These are phyloP conservation scores for Zymoseptoria passerinii DNA, from an alignment of 2,329 filamentous ascomycete species.

Conservation along the genomic window DNA sequence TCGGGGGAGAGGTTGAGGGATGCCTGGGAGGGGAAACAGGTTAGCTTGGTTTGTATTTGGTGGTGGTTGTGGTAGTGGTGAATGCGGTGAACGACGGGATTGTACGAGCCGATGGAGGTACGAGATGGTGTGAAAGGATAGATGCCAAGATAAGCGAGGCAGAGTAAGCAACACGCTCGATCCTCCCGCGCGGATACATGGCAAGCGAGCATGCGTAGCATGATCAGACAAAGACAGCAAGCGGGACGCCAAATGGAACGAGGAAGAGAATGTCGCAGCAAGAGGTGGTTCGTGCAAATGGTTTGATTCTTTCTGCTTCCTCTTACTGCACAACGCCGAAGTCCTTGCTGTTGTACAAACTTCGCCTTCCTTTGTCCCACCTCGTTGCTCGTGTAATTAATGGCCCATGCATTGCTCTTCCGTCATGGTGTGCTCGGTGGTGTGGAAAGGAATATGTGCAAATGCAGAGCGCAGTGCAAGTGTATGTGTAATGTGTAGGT, in stretches of 20 bases:
- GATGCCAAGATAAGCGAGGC: neutral
- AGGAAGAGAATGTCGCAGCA: neutral
- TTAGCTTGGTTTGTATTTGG: slow-evolving; percentile 3
- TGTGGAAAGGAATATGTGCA: slow-evolving; percentile 4
- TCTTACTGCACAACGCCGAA: neutral
- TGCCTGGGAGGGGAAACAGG: neutral
- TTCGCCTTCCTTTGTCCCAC: slow-evolving; percentile 5
- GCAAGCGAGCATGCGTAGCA: neutral
- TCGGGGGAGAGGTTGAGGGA: slow-evolving; percentile 14
- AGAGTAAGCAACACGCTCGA: neutral
- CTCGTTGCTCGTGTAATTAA: neutral
- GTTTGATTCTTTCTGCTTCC: neutral
- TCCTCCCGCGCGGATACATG: neutral
- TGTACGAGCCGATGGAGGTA: too few relatives aligned
- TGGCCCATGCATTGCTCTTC: neutral
- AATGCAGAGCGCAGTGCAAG: neutral
- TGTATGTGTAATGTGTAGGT: slow-evolving; percentile 4
- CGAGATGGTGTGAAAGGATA: too few relatives aligned
- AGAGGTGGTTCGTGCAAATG: neutral
- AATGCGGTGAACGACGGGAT: too few relatives aligned
- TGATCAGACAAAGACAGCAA: neutral
- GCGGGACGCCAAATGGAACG: neutral
- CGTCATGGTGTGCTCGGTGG: neutral
- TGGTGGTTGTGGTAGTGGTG: neutral
- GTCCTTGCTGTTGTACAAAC: slow-evolving; percentile 1